Conservation (phyloP, 192 early-diverging fungal species). For the Polychytrium aggregatum region DNA sequence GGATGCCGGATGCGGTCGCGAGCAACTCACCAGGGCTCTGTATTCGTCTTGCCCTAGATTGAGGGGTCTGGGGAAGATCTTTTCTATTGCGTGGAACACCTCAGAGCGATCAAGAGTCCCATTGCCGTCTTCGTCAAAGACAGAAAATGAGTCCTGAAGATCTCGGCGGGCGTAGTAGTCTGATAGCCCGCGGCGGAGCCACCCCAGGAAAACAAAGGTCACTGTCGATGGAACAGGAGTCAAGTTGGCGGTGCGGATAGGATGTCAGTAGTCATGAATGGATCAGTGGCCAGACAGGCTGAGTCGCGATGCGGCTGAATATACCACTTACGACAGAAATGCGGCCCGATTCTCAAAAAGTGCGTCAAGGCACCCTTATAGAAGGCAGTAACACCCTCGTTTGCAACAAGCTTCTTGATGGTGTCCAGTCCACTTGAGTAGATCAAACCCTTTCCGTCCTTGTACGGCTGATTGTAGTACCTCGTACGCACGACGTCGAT, state of each 20-base stretch:
- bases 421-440: constrained; percentile 40
- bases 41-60: constrained; percentile 3
- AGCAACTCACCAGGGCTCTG: constrained; percentile 11
- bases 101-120: constrained; percentile 29
- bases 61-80: constrained; percentile 11
- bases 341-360: constrained; percentile 67
- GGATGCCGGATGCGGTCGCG: background rate
- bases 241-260: background rate
- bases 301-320: background rate
- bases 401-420: constrained; percentile 40
- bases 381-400: constrained; percentile 53
- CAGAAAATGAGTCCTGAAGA: constrained; percentile 30
- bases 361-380: constrained; percentile 65
- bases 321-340: constrained; percentile 47
- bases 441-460: constrained; percentile 42
- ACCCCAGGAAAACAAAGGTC: constrained; percentile 63
- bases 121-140: constrained; percentile 36
- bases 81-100: constrained; percentile 18
- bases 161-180: constrained; percentile 33
- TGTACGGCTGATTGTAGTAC: constrained; percentile 60
- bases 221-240: constrained; percentile 13
- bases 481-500: constrained; percentile 54
- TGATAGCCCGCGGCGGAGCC: constrained; percentile 28
- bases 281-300: background rate
- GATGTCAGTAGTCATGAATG: background rate